Evolutionary conservation across 257 asterid genomes (phyloP).

Genomic region (Agastache rugosa): DNA sequence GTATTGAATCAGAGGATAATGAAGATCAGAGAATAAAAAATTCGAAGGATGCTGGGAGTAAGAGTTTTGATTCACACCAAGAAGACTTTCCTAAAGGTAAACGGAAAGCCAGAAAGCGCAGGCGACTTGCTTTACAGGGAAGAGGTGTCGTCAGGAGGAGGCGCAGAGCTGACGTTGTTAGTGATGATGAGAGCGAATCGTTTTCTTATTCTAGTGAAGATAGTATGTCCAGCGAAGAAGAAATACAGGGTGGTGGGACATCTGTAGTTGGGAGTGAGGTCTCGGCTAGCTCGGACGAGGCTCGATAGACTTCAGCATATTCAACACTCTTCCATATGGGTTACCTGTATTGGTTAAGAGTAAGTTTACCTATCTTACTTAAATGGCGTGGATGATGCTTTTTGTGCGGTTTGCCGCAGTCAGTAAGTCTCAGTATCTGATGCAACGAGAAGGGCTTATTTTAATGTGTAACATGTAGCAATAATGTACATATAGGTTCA

Average conservation of each 20-base stretch:
- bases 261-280: constrained; percentile 63
- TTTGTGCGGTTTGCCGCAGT: constrained; percentile 1
- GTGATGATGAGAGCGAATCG: constrained; percentile 79
- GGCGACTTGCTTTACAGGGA: constrained; percentile 73
- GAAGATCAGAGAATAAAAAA: constrained; percentile 50
- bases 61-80: constrained; percentile 66
- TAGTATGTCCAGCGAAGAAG: constrained; percentile 73
- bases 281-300: constrained; percentile 74
- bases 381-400: not conserved
- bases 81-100: constrained; percentile 93
- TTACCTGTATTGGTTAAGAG: not conserved
- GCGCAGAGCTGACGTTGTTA: constrained; percentile 65
- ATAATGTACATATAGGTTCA: constrained; percentile 41
- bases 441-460: constrained; percentile 25
- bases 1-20: constrained; percentile 77
- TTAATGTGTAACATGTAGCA: constrained; percentile 33
- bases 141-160: constrained; percentile 70
- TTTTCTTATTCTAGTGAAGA: constrained; percentile 69
- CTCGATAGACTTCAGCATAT: constrained; percentile 20
- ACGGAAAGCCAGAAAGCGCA: constrained; percentile 79
- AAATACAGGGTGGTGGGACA: constrained; percentile 57
- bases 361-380: not conserved
- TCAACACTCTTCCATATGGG: not conserved
- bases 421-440: not conserved
- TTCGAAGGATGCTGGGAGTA: constrained; percentile 54